phyloP scores from a whole-genome alignment of 345 rosid genomes.

The Eucalyptus marginata region DNA sequence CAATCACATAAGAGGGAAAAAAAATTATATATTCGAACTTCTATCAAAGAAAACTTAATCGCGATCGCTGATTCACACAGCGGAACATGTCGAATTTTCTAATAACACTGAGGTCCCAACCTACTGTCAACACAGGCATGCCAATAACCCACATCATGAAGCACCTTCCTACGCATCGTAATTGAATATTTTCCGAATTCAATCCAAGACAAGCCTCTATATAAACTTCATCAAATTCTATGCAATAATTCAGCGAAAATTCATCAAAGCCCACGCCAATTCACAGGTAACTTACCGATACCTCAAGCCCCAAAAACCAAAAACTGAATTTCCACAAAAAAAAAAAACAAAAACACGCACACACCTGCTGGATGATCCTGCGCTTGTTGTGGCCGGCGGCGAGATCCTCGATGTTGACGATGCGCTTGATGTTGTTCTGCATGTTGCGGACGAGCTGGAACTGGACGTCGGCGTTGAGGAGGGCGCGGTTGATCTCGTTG shows the following conservation, averaged over 20 bases:
- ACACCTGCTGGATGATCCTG: slow-evolving; percentile 80
- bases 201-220: background rate
- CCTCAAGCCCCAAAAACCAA: background rate
- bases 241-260: background rate
- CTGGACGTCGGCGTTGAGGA: slow-evolving; percentile 84
- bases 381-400: slow-evolving; percentile 98
- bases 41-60: background rate
- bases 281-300: background rate
- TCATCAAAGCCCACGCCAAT: background rate
- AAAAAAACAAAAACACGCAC: background rate
- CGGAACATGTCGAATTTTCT: background rate
- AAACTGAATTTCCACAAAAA: too few species aligned
- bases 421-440: slow-evolving; percentile 80
- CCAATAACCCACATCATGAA: background rate
- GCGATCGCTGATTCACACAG: background rate
- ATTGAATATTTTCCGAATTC: background rate
- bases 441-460: slow-evolving; percentile 91
- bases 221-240: background rate
- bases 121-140: background rate
- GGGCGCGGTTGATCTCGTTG: slow-evolving; percentile 89
- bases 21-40: background rate
- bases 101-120: background rate
- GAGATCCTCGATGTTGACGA: slow-evolving; percentile 86
- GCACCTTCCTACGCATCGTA: background rate
- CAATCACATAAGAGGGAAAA: background rate